Base-by-base conservation (phyloP, 495 filamentous ascomycete genomes). In the Wilcoxina mikolae region DNA sequence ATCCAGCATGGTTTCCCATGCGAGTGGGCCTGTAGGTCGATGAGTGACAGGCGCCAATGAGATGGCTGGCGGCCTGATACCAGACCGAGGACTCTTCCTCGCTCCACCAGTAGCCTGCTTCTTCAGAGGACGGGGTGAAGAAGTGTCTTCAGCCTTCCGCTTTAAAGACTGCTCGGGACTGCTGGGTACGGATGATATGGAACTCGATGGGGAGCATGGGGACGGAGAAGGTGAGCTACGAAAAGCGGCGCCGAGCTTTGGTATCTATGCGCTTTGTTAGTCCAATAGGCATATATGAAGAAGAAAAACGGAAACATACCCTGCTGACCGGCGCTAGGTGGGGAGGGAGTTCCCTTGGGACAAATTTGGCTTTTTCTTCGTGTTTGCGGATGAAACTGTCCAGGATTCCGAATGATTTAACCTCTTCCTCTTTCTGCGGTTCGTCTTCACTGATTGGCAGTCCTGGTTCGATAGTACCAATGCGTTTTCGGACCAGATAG, bases 301-400 rank as follows among this genome's bases (percentile, higher is more conserved):
- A 46, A 46, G n/a, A 20, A 20, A 24, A 46, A 11, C 11, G 43
- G 22, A 46, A 46, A 46, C 43, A 28, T 49, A 49, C 46, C 27
- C 25, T 49, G 46, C 46, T 49, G 43, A 23, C 46, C 24, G 23
- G 35, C 24, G 9, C 23, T 49, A 15, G 46, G 27, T 27, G 12
- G 27, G 24, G 25, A 49, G 27, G 15, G 46, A 49, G 15, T 39
- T 15, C 10, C 7, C 25, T 49, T 49, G 24, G 22, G 39, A 43
- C 11, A 20, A 24, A 12, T n/a, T 27, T n/a, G 49, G 20, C 15
- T 23, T 52, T 52, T n/a, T 52, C 33, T n/a, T 52, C 49, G 24
- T 52, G 49, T 22, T 52, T 52, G 27, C 24, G 35, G 12, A 52
- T 10, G 33, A 52, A 52, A 15, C n/a, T 23, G 29, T 35, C 49